Evolutionary conservation across 257 asterid genomes (phyloP), one percentile per base, ranked within the genome.

Genomic region (Solanum verrucosum): DNA sequence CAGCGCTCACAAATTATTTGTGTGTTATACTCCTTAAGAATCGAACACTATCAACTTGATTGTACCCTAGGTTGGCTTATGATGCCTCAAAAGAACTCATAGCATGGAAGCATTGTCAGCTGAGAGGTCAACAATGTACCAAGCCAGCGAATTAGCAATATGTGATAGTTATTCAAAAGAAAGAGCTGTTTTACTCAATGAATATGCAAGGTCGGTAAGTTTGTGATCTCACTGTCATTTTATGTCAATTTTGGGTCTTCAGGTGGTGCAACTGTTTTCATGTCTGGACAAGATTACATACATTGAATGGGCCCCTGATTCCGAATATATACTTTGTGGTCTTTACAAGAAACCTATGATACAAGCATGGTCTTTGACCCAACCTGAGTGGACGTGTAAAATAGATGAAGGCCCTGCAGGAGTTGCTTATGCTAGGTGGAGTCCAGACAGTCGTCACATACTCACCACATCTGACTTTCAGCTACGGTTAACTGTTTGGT

Each of bases 331-430:
- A 88, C 98, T 97, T 11, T 97, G 99, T 92, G 99, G 98, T 86
- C 94, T 97, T 70, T 92, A 91, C 87, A 97, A 93, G 95, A 96
- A 93, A 90, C 99, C 99, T 29, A 93, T 97, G 98, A 92, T 97
- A 90, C 99, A 97, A 91, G 99, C 98, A 29, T 97, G 99, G 99
- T 96, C 99, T 34, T 91, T 97, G 93, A 89, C 94, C 11, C 99
- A 97, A 84, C 99, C 99, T 0, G 99, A 97, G 65, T 97, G 99
- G 99, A 97, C 99, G n/a, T 96, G 99, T 89, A 97, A 97, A 90
- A 96, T 96, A 90, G 99, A 97, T 70, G 99, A 97, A 93, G 99
- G 99, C 3, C 93, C 95, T 35, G 99, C 99, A 21, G 99, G 99
- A 59, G 95, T 96, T 89, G 90, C 98, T 52, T 96, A 95, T 87